Evolutionary conservation across 345 rosid species (phyloP).

Genomic region (Dimocarpus longan): DNA sequence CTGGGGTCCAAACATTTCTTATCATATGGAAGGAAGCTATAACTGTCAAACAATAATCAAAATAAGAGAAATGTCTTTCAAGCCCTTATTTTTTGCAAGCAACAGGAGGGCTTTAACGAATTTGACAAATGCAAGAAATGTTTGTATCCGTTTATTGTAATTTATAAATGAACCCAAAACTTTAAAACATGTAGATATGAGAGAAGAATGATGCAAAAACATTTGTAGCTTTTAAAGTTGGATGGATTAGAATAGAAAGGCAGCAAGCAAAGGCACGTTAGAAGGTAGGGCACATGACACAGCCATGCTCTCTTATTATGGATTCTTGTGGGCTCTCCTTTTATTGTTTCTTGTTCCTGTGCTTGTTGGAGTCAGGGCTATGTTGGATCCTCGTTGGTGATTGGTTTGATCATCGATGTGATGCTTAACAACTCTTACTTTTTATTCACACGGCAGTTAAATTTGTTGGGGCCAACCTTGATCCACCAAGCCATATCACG

Average conservation of each 20-base stretch:
- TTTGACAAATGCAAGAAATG: too few species aligned
- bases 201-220: background rate
- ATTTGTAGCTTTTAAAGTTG: background rate
- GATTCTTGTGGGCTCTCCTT: background rate
- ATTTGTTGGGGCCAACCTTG: too few species aligned
- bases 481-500: too few species aligned
- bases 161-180: too few species aligned
- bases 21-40: background rate
- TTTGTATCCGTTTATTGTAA: too few species aligned
- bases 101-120: too few species aligned
- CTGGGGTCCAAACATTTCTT: background rate
- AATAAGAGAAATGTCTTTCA: background rate
- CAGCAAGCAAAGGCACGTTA: background rate
- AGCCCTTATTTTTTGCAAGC: too few species aligned
- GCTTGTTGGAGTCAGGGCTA: background rate
- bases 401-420: too few species aligned
- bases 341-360: background rate
- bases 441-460: too few species aligned
- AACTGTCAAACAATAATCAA: background rate
- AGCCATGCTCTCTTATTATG: background rate
- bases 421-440: too few species aligned
- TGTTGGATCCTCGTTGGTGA: too few species aligned
- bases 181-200: background rate
- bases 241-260: too few species aligned
- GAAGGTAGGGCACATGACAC: background rate